A percentile compares a stretch with the other conserved stretches of the same genome.
phyloP scores from a whole-genome alignment of 2,329 filamentous ascomycete genomes.

The Colletotrichum camelliae region DNA sequence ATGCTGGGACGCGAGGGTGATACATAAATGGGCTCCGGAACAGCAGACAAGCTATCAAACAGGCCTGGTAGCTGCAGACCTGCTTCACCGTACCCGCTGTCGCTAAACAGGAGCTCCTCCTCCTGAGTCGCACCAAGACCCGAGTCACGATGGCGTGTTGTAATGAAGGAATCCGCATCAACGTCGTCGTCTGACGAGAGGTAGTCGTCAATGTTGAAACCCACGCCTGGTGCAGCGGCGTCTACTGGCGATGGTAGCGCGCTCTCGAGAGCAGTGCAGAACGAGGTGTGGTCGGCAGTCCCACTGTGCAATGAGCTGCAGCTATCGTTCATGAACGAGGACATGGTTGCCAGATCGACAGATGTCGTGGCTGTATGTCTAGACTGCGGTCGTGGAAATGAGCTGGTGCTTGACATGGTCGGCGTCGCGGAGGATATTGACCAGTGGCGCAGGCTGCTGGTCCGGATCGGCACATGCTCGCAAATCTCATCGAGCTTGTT shows the following conservation, averaged over 20 bases:
- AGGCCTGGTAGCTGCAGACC: conserved; percentile 41
- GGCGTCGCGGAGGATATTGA: conserved; percentile 48
- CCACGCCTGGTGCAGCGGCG: background rate
- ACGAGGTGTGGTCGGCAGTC: conserved; percentile 16
- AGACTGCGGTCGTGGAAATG: conserved; percentile 45
- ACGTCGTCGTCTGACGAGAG: conserved; percentile 42
- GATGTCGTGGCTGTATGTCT: conserved; percentile 51
- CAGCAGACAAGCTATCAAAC: conserved; percentile 23
- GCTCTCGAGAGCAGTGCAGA: conserved; percentile 16
- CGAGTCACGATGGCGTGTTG: background rate
- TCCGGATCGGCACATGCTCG: conserved; percentile 39
- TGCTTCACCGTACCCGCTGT: conserved; percentile 36
- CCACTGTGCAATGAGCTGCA: conserved; percentile 18
- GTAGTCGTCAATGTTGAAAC: conserved; percentile 44
- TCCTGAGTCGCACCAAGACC: conserved; percentile 34
- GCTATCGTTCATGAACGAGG: conserved; percentile 16
- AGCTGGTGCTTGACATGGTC: conserved; percentile 43
- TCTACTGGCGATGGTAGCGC: background rate
- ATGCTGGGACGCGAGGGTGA: background rate
- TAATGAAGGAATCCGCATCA: conserved; percentile 39
- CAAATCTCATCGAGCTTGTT: conserved; percentile 37
- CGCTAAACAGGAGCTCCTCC: conserved; percentile 41
- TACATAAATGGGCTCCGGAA: background rate
- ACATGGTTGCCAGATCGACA: conserved; percentile 38
- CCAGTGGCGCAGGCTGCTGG: conserved; percentile 43